A percentile compares a stretch with the other conserved stretches of the same genome.
Evolutionary conservation across 176 grass and related monocot genomes (phyloP).

Genomic region (Saccharum spontaneum): DNA sequence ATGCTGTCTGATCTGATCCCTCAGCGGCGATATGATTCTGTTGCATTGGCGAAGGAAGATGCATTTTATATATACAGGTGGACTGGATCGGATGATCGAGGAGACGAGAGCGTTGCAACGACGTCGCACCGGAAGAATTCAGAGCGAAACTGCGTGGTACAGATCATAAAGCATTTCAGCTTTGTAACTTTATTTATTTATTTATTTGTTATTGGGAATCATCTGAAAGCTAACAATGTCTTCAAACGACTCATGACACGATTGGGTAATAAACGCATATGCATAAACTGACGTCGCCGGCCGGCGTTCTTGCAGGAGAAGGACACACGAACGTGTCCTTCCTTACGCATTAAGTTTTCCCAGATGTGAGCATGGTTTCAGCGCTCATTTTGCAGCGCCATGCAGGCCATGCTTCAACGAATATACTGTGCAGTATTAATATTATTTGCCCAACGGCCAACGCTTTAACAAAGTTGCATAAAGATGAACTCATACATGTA

Average conservation of each 20-base stretch:
- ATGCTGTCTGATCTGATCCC: constrained; percentile 24
- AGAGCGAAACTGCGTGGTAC: neutral
- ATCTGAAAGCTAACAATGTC: neutral
- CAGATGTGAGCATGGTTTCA: neutral
- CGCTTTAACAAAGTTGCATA: constrained; percentile 1
- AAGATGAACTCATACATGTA: neutral
- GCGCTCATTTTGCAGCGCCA: neutral
- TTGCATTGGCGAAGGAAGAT: neutral
- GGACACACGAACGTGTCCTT: neutral
- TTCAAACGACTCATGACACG: neutral
- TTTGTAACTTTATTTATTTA: neutral
- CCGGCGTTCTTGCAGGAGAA: neutral
- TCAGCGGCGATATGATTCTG: neutral
- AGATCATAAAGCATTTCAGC: neutral
- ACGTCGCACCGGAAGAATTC: neutral
- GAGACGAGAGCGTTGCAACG: no score
- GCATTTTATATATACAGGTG: neutral
- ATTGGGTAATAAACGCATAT: neutral
- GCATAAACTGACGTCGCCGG: neutral
- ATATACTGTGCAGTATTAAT: neutral
- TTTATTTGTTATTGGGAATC: neutral
- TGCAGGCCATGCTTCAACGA: neutral
- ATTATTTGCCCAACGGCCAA: neutral
- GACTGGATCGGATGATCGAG: no score
- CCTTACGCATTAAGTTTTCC: constrained; percentile 32